Conservation (phyloP, 2,329 filamentous ascomycete genomes). For the Peltaster fructicola region DNA sequence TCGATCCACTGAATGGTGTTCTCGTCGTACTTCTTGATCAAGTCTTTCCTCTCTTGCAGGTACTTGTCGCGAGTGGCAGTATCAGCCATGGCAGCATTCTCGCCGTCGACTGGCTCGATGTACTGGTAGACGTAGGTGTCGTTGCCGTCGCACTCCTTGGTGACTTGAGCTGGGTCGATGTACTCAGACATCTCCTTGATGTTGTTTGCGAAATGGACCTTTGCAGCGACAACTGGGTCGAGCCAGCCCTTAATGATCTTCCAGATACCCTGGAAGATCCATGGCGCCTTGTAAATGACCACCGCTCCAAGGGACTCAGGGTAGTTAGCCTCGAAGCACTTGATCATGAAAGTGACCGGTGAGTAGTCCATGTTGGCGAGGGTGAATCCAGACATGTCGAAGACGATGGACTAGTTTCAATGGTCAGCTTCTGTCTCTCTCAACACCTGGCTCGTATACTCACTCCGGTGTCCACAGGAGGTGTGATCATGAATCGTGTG, state of each 20-base stretch:
- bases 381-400: conserved; percentile 89
- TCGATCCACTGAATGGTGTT: conserved; percentile 61
- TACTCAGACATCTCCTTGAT: conserved; percentile 61
- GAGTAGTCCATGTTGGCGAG: conserved; percentile 97
- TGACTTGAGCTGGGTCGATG: conserved; percentile 52
- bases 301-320: conserved; percentile 81
- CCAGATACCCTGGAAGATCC: conserved; percentile 98
- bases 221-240: conserved; percentile 84
- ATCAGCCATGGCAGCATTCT: conserved; percentile 60
- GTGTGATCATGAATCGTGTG: conserved; percentile 61
- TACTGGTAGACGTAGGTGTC: conserved; percentile 77
- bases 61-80: conserved; percentile 43
- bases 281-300: conserved; percentile 87
- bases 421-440: conserved; percentile 8
- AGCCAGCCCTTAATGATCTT: conserved; percentile 90
- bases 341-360: conserved; percentile 98
- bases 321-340: conserved; percentile 97
- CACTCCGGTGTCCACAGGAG: conserved; percentile 81
- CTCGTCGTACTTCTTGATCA: conserved; percentile 59
- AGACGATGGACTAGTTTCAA: conserved; percentile 58
- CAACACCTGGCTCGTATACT: conserved; percentile 22
- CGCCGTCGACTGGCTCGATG: conserved; percentile 53
- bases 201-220: conserved; percentile 84
- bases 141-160: conserved; percentile 69
- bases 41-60: conserved; percentile 40